Evolutionary conservation across 345 rosid genomes (phyloP), one percentile per base, ranked within the genome.

Genomic region (Brassica nigra): DNA sequence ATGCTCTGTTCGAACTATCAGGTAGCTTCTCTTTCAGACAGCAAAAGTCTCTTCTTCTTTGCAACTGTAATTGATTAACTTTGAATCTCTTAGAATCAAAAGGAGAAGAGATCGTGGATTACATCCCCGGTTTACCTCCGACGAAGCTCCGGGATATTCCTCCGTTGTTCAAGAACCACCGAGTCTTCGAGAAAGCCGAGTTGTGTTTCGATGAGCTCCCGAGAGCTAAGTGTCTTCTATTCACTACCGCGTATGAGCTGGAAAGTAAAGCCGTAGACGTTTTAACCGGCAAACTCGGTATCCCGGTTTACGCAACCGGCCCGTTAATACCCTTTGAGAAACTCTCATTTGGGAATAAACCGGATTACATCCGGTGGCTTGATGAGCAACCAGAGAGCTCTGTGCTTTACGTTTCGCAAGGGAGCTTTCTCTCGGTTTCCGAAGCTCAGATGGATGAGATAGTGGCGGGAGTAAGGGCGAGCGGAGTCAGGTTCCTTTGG

Each of bases 141-240:
- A 70, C 74, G 27, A 31, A 30, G 33, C 59, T 86, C 15, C 82
- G 75, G 1, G 90, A 89, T 6, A 49, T 28, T 47, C 74, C 54
- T 16, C 75, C 23, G 66, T 66, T 74, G 6, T 88, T 39, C 65
- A 66, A 77, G 79, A 62, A 0, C 28, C 30, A 62, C 9, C 33
- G 1, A 76, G 4, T 6, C 0, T 64, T 76, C 47, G n/a, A 76
- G 6, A 31, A 0, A 57, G 9, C 20, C 1, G 66, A 86, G 84
- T 3, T 10, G 58, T 81, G 84, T 79, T 74, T 36, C 12, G 18
- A 73, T 3, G 70, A 62, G 73, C 86, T 87, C 20, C 57, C 80
- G 0, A 74, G 84, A 73, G 86, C 93, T 54, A 87, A 86, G 52
- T 90, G 77, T 58, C 86, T 90, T 52, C 75, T 90, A 0, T 87